Evolutionary conservation across 352 stramenopile genomes (phyloP).

Genomic region (Blastocystis sp.): DNA sequence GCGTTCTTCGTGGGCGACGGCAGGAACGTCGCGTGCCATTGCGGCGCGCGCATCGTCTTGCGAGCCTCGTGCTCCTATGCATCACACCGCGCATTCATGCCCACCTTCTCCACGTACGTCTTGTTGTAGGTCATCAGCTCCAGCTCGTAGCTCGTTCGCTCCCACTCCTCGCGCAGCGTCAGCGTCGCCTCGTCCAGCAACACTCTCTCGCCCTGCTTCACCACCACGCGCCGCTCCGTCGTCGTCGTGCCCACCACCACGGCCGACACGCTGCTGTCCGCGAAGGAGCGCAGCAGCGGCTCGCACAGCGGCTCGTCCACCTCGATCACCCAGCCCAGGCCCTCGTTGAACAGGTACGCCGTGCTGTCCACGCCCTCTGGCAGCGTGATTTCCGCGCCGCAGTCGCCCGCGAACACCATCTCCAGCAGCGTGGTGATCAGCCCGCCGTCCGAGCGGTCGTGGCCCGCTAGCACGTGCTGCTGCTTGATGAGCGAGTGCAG

Average conservation of each 20-base stretch:
- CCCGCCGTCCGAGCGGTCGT: slow-evolving; percentile 96
- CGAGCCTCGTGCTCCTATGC: slow-evolving; percentile 72
- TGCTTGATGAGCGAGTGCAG: slow-evolving; percentile 80
- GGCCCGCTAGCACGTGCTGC: slow-evolving; percentile 85
- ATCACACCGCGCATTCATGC: background rate
- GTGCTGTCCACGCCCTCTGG: slow-evolving; percentile 76
- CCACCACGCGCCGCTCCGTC: slow-evolving; percentile 4
- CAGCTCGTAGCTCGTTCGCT: slow-evolving; percentile 88
- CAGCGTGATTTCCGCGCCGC: slow-evolving; percentile 82
- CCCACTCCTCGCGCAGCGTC: slow-evolving; percentile 90
- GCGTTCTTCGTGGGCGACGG: slow-evolving; percentile 80
- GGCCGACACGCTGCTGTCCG: slow-evolving; percentile 17
- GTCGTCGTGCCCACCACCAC: slow-evolving; percentile 23
- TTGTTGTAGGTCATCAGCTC: slow-evolving; percentile 35
- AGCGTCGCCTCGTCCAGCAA: slow-evolving; percentile 75
- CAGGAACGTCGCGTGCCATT: slow-evolving; percentile 72
- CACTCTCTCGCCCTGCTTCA: slow-evolving; percentile 31
- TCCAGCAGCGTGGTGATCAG: slow-evolving; percentile 89
- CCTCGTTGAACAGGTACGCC: slow-evolving; percentile 88
- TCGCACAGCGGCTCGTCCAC: slow-evolving; percentile 75
- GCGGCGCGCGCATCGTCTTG: slow-evolving; percentile 79
- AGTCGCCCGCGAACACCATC: slow-evolving; percentile 98
- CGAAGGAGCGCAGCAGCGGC: slow-evolving; percentile 25
- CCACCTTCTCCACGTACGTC: slow-evolving; percentile 34
- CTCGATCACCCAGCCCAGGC: slow-evolving; percentile 93